Evolutionary conservation across 2,329 filamentous ascomycete species (phyloP).

Genomic region (Gaeumannomyces tritici): DNA sequence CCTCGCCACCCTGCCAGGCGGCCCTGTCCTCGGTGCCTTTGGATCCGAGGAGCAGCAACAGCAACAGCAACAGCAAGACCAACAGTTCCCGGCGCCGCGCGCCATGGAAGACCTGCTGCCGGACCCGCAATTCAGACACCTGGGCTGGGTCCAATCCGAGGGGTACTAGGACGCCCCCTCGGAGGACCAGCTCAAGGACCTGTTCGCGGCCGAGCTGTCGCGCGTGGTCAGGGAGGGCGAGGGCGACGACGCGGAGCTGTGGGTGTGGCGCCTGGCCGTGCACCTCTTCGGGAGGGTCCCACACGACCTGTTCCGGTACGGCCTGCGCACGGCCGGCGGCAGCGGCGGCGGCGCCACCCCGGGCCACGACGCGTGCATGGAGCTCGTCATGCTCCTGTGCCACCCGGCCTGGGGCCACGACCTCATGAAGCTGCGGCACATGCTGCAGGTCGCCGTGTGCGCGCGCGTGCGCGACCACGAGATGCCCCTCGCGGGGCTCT

Average conservation of each 20-base stretch:
- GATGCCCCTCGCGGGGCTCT: not conserved
- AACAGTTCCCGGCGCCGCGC: not conserved
- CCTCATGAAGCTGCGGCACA: conserved; percentile 1
- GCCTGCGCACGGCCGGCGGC: not conserved
- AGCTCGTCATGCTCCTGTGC: conserved; percentile 1
- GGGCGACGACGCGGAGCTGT: conserved; percentile 1
- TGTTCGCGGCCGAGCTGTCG: not conserved
- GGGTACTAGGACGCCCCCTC: not conserved
- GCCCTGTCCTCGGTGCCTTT: too few relatives aligned
- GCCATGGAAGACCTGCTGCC: not conserved
- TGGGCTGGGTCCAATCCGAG: conserved; percentile 1
- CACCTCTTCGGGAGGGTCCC: conserved; percentile 2
- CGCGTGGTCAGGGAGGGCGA: not conserved
- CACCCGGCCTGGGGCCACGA: conserved; percentile 3
- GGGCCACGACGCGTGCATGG: not conserved
- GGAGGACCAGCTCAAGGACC: not conserved
- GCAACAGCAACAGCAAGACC: too few relatives aligned
- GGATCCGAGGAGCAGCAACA: not conserved
- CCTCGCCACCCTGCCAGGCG: not conserved
- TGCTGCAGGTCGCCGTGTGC: conserved; percentile 1
- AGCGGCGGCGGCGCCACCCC: too few relatives aligned
- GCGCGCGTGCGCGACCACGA: conserved; percentile 2
- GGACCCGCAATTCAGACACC: not conserved
- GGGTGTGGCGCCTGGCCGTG: conserved; percentile 4
- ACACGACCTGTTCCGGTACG: conserved; percentile 5